Evolutionary conservation across 805 yeast genomes (phyloP).

Genomic region (Wickerhamiella alocasiicola): DNA sequence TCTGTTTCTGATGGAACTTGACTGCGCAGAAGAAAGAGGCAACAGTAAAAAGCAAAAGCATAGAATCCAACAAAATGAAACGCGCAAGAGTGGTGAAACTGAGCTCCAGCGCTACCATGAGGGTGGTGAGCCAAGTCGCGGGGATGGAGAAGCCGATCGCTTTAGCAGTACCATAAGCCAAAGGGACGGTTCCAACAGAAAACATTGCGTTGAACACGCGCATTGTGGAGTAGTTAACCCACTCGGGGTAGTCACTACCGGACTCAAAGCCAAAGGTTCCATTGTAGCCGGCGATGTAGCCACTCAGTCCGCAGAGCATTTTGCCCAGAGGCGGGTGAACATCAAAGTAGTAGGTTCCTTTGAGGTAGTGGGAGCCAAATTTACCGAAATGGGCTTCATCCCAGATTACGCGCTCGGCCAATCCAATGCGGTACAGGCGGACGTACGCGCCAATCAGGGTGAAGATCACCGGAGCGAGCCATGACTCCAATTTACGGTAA

Average conservation of each 20-base stretch:
- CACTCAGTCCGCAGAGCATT: conserved; percentile 77
- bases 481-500: conserved; percentile 21
- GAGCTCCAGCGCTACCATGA: conserved; percentile 62
- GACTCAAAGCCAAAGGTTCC: conserved; percentile 87
- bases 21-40: conserved; percentile 66
- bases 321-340: conserved; percentile 98
- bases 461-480: conserved; percentile 41
- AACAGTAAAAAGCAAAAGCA: conserved; percentile 74
- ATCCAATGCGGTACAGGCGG: conserved; percentile 63
- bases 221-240: conserved; percentile 71
- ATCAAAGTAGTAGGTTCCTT: conserved; percentile 88
- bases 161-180: conserved; percentile 73
- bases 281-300: conserved; percentile 77
- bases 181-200: conserved; percentile 65
- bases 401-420: conserved; percentile 59
- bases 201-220: conserved; percentile 76
- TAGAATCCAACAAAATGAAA: conserved; percentile 82
- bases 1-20: conserved; percentile 60
- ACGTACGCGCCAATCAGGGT: conserved; percentile 59
- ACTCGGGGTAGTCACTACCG: conserved; percentile 66
- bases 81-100: conserved; percentile 84
- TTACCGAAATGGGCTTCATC: conserved; percentile 40
- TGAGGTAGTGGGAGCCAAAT: conserved; percentile 47
- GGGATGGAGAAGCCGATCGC: conserved; percentile 69
- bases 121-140: conserved; percentile 41